These are phyloP conservation scores for Paratinospora sagittata DNA, from an alignment of 164 flowering plant species.

Conservation along the genomic window DNA sequence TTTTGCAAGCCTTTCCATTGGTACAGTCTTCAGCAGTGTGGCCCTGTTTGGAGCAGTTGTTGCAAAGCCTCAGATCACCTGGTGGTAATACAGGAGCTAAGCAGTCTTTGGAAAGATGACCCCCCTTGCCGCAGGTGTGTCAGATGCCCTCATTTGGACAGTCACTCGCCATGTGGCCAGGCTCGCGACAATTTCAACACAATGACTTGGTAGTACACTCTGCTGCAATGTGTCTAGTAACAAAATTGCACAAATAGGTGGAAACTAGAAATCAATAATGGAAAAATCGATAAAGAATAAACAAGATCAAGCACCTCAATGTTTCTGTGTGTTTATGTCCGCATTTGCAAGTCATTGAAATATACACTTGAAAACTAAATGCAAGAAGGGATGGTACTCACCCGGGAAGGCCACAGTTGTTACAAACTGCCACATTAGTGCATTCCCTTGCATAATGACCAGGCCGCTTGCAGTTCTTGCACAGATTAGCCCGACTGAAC, in stretches of 20 bases:
- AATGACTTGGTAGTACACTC: slow-evolving; percentile 44
- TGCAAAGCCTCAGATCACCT: slow-evolving; percentile 63
- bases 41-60: slow-evolving; percentile 75
- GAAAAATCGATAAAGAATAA: not conserved
- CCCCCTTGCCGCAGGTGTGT: slow-evolving; percentile 53
- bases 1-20: slow-evolving; percentile 75
- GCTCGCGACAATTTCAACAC: slow-evolving; percentile 62
- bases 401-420: slow-evolving; percentile 64
- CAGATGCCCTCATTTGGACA: slow-evolving; percentile 56
- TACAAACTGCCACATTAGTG: slow-evolving; percentile 55
- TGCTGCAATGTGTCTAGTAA: slow-evolving; percentile 44
- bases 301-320: not conserved
- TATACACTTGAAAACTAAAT: not conserved
- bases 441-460: slow-evolving; percentile 73
- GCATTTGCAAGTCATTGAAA: not conserved
- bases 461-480: slow-evolving; percentile 66
- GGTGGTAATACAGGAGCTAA: slow-evolving; percentile 35
- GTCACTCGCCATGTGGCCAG: slow-evolving; percentile 46
- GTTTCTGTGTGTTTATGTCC: not conserved
- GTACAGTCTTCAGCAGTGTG: slow-evolving; percentile 62
- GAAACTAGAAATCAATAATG: not conserved
- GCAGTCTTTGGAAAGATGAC: slow-evolving; percentile 65
- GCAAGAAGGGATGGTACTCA: slow-evolving; percentile 12
- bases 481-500: slow-evolving; percentile 41
- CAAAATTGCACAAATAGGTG: not conserved